phyloP scores from a whole-genome alignment of 1,139 yeast genomes.

The Magnusiomyces fungicola region DNA sequence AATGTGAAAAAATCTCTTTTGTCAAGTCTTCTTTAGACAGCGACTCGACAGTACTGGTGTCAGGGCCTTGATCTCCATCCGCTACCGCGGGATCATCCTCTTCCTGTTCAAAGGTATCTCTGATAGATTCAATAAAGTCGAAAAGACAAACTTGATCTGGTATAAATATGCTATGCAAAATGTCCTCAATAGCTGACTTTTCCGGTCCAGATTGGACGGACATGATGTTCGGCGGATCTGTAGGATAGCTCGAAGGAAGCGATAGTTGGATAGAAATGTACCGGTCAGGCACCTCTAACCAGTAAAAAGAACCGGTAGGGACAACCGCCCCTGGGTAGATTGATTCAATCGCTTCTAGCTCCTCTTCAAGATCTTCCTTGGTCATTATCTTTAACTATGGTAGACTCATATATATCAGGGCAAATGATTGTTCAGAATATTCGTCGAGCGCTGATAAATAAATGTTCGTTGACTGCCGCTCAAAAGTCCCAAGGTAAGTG shows the following conservation, averaged over 20 bases:
- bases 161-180: constrained; percentile 44
- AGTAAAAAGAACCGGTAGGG: constrained; percentile 40
- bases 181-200: constrained; percentile 38
- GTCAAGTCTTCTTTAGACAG: constrained; percentile 23
- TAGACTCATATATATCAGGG: too few relatives aligned
- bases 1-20: constrained; percentile 49
- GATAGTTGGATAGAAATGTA: constrained; percentile 52
- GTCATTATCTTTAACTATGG: too few relatives aligned
- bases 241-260: constrained; percentile 69
- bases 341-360: constrained; percentile 75
- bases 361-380: constrained; percentile 54
- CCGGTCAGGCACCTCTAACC: constrained; percentile 57
- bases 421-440: too few relatives aligned
- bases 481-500: too few relatives aligned
- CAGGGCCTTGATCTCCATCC: constrained; percentile 15
- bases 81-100: constrained; percentile 15
- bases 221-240: constrained; percentile 41
- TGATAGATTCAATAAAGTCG: constrained; percentile 64
- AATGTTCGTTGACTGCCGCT: too few relatives aligned
- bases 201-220: constrained; percentile 37
- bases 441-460: too few relatives aligned
- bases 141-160: constrained; percentile 70
- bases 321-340: constrained; percentile 65
- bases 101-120: constrained; percentile 32
- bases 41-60: background rate